A percentile compares a stretch with the other conserved stretches of the same genome.
These are phyloP conservation scores for Hypoxylon lienhwacheense DNA, from an alignment of 495 filamentous ascomycete genomes.

Conservation along the genomic window DNA sequence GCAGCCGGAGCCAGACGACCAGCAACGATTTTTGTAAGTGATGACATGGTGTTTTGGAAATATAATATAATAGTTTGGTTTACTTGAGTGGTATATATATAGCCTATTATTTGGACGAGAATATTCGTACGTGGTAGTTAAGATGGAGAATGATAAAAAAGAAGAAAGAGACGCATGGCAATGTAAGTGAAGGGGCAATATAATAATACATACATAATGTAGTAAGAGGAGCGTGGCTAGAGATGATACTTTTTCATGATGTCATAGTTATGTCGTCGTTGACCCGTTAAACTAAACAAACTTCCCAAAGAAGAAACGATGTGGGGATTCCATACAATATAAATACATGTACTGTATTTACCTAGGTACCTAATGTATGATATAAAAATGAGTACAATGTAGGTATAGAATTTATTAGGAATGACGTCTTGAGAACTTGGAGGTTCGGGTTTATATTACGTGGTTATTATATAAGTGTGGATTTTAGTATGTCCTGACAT, in stretches of 20 bases:
- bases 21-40: constrained; percentile 45
- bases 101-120: no score
- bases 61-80: no score
- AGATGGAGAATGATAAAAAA: background rate
- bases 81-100: no score
- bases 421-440: no score
- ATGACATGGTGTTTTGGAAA: constrained; percentile 50
- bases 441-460: no score
- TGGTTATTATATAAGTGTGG: no score
- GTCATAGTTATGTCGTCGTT: constrained; percentile 24
- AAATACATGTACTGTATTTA: background rate
- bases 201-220: background rate
- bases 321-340: background rate
- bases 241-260: constrained; percentile 24
- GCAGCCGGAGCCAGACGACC: constrained; percentile 45
- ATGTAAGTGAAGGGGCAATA: background rate
- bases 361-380: background rate
- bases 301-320: constrained; percentile 13
- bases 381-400: background rate
- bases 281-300: constrained; percentile 6
- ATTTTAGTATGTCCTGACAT: no score
- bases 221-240: background rate
- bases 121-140: no score
- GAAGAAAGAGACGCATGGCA: background rate
- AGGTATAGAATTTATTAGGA: no score